phyloP scores from a whole-genome alignment of 2,329 filamentous ascomycete species.

The Metarhizium rileyi region DNA sequence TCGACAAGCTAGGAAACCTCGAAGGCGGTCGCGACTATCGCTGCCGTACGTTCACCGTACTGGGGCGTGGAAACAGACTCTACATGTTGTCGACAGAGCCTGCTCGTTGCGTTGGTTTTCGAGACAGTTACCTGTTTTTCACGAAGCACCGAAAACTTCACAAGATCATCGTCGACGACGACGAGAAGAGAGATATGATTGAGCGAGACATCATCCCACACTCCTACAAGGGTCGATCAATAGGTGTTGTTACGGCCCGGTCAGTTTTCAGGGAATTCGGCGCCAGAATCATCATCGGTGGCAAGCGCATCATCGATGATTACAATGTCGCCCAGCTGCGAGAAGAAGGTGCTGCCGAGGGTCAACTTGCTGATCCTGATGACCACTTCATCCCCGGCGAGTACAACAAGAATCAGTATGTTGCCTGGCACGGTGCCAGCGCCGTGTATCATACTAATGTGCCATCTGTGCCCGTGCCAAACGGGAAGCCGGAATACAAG shows the following conservation, averaged over 20 bases:
- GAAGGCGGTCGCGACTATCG: constrained; percentile 82
- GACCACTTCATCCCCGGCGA: constrained; percentile 70
- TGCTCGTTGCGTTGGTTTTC: constrained; percentile 90
- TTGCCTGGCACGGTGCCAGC: constrained; percentile 96
- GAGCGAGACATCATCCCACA: constrained; percentile 92
- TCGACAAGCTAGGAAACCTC: constrained; percentile 79
- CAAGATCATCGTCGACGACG: constrained; percentile 96
- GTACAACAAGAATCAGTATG: constrained; percentile 98
- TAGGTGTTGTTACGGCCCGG: constrained; percentile 90
- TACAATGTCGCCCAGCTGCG: constrained; percentile 72
- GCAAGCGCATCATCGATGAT: constrained; percentile 77
- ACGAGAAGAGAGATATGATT: constrained; percentile 96
- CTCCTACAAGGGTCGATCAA: constrained; percentile 95
- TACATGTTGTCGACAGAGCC: constrained; percentile 99
- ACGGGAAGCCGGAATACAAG: constrained; percentile 70
- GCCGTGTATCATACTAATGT: constrained; percentile 83
- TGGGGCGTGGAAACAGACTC: constrained; percentile 69
- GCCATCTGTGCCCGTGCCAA: constrained; percentile 65
- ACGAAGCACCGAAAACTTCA: constrained; percentile 93
- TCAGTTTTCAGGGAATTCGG: constrained; percentile 97
- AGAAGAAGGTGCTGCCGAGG: constrained; percentile 71
- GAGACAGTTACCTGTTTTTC: constrained; percentile 98
- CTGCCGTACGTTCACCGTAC: constrained; percentile 88
- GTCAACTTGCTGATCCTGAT: constrained; percentile 83
- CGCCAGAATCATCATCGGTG: constrained; percentile 85